phyloP scores from a whole-genome alignment of 2,329 filamentous ascomycete genomes.

The Aspergillus latus region DNA sequence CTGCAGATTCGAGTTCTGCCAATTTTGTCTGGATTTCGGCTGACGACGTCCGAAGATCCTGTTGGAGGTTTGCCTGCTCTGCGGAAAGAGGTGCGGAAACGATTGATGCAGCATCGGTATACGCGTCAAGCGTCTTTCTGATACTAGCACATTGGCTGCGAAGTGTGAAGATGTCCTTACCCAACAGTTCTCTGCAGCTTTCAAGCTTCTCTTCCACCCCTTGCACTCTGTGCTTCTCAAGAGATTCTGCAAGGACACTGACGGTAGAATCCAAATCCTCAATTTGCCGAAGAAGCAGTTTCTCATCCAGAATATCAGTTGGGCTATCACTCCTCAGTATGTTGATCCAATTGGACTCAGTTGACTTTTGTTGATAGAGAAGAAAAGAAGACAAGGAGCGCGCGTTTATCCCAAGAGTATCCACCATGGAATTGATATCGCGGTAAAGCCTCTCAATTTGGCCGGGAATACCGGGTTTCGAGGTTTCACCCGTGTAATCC shows the following conservation, averaged over 20 bases:
- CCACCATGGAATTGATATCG: conserved; percentile 75
- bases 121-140: conserved; percentile 69
- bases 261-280: conserved; percentile 66
- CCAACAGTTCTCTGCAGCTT: conserved; percentile 63
- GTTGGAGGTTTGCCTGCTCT: conserved; percentile 80
- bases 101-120: conserved; percentile 68
- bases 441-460: conserved; percentile 52
- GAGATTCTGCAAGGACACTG: conserved; percentile 62
- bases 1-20: conserved; percentile 73
- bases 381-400: conserved; percentile 63
- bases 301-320: conserved; percentile 67
- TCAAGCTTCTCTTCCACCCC: conserved; percentile 68
- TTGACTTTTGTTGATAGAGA: conserved; percentile 42
- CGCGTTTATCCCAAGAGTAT: conserved; percentile 84
- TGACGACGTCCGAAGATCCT: conserved; percentile 75
- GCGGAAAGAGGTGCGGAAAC: conserved; percentile 74
- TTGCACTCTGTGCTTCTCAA: conserved; percentile 68
- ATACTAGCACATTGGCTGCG: conserved; percentile 76
- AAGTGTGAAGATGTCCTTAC: conserved; percentile 69
- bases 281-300: conserved; percentile 76
- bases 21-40: conserved; percentile 72
- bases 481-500: conserved; percentile 45
- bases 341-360: conserved; percentile 51
- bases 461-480: conserved; percentile 49
- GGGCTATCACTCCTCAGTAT: conserved; percentile 51